These are phyloP conservation scores for Malus hybrid DNA, from an alignment of 331 rosid genomes.

Conservation along the genomic window DNA sequence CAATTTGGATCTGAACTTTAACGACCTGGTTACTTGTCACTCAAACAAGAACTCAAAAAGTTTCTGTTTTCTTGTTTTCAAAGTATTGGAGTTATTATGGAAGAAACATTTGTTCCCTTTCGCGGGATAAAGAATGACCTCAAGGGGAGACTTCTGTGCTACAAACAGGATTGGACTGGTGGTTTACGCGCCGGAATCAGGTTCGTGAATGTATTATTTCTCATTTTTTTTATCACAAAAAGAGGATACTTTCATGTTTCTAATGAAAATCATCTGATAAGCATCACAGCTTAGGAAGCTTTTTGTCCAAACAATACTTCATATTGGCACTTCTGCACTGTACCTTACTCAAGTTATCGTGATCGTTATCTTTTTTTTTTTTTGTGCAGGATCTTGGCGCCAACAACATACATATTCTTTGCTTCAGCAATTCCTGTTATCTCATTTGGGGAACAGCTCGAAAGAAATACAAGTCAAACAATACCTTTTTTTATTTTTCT, in stretches of 20 bases:
- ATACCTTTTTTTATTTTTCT: neutral
- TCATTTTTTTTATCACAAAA: neutral
- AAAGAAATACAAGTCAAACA: constrained; percentile 61
- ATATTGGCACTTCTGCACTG: neutral
- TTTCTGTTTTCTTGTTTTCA: constrained; percentile 18
- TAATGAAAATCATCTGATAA: constrained; percentile 2
- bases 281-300: neutral
- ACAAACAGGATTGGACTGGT: constrained; percentile 91
- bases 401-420: constrained; percentile 94
- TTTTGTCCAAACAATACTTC: neutral
- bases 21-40: constrained; percentile 11
- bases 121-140: constrained; percentile 90
- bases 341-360: constrained; percentile 8
- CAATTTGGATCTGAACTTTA: constrained; percentile 15
- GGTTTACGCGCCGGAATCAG: constrained; percentile 72
- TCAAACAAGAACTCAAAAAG: constrained; percentile 19
- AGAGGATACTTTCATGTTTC: neutral
- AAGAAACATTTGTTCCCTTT: constrained; percentile 93
- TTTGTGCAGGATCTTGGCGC: constrained; percentile 79
- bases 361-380: constrained; percentile 18
- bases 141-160: constrained; percentile 74
- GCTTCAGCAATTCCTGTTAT: constrained; percentile 98
- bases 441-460: constrained; percentile 97
- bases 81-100: constrained; percentile 42
- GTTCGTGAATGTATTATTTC: constrained; percentile 36